phyloP scores from a whole-genome alignment of 2,329 filamentous ascomycete genomes.

The Emydomyces testavorans region DNA sequence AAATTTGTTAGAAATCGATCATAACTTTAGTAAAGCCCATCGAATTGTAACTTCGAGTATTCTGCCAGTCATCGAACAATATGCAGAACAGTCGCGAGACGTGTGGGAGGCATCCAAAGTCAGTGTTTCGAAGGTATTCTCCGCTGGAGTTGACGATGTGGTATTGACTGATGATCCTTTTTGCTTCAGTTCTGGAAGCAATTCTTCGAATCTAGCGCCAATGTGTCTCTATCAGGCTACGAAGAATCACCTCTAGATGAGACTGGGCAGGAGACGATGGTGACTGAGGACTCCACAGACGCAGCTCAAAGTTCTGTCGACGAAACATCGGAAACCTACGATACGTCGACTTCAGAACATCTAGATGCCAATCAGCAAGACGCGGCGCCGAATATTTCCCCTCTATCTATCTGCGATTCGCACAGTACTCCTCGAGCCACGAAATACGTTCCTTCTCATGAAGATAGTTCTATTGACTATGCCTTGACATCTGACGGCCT shows the following conservation, averaged over 20 bases:
- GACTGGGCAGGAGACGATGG: slow-evolving; percentile 42
- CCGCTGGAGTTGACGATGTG: neutral
- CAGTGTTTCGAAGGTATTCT: neutral
- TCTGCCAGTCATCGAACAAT: slow-evolving; percentile 84
- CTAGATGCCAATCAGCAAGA: slow-evolving; percentile 16
- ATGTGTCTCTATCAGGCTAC: slow-evolving; percentile 90
- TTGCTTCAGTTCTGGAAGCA: slow-evolving; percentile 85
- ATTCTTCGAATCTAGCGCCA: slow-evolving; percentile 97
- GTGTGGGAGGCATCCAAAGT: slow-evolving; percentile 98
- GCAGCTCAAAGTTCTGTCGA: slow-evolving; percentile 34
- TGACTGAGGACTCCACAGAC: slow-evolving; percentile 47
- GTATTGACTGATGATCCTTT: neutral
- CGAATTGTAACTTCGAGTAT: slow-evolving; percentile 92
- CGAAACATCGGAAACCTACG: slow-evolving; percentile 32
- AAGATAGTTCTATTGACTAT: slow-evolving; percentile 39
- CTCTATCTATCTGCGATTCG: slow-evolving; percentile 33
- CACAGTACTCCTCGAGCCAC: slow-evolving; percentile 39
- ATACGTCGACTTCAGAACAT: slow-evolving; percentile 31
- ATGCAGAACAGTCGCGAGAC: slow-evolving; percentile 80
- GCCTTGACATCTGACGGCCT: slow-evolving; percentile 70
- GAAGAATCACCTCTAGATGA: slow-evolving; percentile 60
- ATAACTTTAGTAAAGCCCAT: slow-evolving; percentile 94
- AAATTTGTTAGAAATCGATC: slow-evolving; percentile 67
- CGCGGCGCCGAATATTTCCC: slow-evolving; percentile 39
- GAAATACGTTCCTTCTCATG: neutral